phyloP scores from a whole-genome alignment of 108 stramenopile species.

The Pseudonitzschia multiseries region DNA sequence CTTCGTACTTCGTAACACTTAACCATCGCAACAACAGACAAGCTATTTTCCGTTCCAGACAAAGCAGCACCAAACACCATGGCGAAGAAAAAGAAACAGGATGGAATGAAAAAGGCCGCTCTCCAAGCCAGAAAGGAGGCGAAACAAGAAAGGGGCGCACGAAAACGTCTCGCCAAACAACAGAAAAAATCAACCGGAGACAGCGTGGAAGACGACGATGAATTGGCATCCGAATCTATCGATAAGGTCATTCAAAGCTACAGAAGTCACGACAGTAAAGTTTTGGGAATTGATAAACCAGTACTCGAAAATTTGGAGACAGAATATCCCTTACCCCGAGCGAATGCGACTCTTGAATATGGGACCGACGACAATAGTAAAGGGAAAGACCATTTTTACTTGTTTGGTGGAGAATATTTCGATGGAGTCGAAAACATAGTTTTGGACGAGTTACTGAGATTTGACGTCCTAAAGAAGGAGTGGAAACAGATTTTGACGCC shows the following conservation, averaged over 20 bases:
- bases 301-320: slow-evolving; percentile 39
- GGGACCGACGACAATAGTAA: slow-evolving; percentile 46
- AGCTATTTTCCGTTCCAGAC: not conserved
- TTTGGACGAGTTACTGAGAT: slow-evolving; percentile 87
- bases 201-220: slow-evolving; percentile 22
- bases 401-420: slow-evolving; percentile 96
- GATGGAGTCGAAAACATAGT: slow-evolving; percentile 92
- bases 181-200: slow-evolving; percentile 10
- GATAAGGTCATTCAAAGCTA: slow-evolving; percentile 37
- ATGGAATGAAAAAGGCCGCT: slow-evolving; percentile 78
- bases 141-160: slow-evolving; percentile 77
- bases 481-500: slow-evolving; percentile 84
- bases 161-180: slow-evolving; percentile 65
- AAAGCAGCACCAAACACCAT: not conserved
- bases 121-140: slow-evolving; percentile 80
- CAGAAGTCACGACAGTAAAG: slow-evolving; percentile 29
- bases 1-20: no score
- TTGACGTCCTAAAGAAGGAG: slow-evolving; percentile 52
- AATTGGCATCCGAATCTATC: slow-evolving; percentile 7
- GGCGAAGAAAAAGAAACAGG: slow-evolving; percentile 65
- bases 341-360: slow-evolving; percentile 76
- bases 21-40: not conserved
- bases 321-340: slow-evolving; percentile 70
- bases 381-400: slow-evolving; percentile 63
- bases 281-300: slow-evolving; percentile 26